Conservation (phyloP, 2,329 filamentous ascomycete species). For the Penicillium nordicum region DNA sequence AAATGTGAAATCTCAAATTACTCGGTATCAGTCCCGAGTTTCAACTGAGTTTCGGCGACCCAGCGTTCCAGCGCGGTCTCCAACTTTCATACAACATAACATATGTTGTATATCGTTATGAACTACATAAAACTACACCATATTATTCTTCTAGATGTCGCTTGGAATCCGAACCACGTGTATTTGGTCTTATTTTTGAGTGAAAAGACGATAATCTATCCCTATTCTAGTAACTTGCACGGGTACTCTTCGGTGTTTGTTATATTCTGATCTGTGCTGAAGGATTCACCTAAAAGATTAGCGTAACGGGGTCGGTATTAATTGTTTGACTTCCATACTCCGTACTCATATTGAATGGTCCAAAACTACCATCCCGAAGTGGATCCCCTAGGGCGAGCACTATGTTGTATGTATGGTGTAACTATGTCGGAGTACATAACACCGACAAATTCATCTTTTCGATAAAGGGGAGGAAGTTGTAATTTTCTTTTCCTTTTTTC, state of each 20-base stretch:
- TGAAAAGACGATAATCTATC: not conserved
- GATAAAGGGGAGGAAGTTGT: not conserved
- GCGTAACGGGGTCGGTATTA: not conserved
- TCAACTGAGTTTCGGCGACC: not conserved
- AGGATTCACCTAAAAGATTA: not conserved
- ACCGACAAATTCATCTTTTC: not conserved
- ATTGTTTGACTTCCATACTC: not conserved
- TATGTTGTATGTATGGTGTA: not conserved
- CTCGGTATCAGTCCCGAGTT: not conserved
- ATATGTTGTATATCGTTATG: not conserved
- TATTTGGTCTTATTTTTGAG: not conserved
- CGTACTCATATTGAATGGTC: not conserved
- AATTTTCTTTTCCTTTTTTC: not conserved
- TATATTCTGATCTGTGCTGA: not conserved
- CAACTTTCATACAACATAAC: not conserved
- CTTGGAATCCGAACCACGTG: not conserved
- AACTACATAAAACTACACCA: not conserved
- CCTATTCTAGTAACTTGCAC: not conserved
- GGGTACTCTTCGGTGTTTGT: not conserved
- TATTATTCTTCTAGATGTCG: not conserved
- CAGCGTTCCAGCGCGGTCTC: not conserved
- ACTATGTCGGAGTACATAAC: not conserved
- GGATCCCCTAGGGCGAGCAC: not conserved
- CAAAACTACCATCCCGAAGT: not conserved
- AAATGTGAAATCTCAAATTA: not conserved